Percentiles rank a stretch among this genome's conserved stretches.
Conservation (phyloP, 2,329 filamentous ascomycete species). For the Aspergillus uvarum region DNA sequence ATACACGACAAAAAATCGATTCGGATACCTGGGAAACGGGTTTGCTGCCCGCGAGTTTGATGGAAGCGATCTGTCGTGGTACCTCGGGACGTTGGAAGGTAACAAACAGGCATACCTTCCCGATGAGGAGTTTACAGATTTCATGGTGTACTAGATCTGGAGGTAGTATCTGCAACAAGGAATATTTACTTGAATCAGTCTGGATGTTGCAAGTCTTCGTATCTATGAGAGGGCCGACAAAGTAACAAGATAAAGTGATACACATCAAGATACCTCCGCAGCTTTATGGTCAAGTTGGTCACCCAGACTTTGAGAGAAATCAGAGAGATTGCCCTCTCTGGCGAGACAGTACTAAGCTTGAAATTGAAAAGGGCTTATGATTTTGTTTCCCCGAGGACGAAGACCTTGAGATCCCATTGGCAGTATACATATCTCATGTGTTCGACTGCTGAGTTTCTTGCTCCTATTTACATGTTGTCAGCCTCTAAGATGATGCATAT, state of each 20-base stretch:
- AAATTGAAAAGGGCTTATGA: background rate
- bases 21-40: conserved; percentile 22
- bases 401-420: background rate
- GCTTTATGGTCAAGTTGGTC: background rate
- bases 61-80: conserved; percentile 11
- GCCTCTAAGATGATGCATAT: background rate
- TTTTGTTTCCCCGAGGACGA: background rate
- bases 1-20: conserved; percentile 15
- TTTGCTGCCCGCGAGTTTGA: conserved; percentile 14
- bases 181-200: background rate
- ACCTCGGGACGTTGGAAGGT: background rate
- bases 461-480: background rate
- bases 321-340: background rate
- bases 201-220: background rate
- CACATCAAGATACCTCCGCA: background rate
- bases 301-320: background rate
- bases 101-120: too few species aligned
- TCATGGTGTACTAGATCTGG: too few species aligned
- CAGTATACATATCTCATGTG: background rate
- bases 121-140: too few species aligned
- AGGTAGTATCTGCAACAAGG: too few species aligned
- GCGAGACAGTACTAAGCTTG: background rate
- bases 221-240: background rate
- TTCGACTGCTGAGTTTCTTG: background rate
- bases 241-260: background rate